Conservation (phyloP, 2,329 filamentous ascomycete genomes). For the Hirsutella rhossiliensis region DNA sequence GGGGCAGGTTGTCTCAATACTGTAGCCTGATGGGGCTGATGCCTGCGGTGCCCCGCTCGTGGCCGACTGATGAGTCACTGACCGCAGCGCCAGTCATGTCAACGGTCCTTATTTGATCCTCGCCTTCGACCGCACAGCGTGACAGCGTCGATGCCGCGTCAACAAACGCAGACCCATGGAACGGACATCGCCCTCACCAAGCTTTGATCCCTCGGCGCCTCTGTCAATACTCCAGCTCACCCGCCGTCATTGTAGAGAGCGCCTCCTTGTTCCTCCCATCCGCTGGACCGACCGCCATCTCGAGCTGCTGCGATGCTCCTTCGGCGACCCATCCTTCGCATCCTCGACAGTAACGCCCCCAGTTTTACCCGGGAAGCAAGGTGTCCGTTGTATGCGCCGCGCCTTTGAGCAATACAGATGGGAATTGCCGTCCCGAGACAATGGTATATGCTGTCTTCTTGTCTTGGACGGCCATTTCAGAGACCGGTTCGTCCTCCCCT, state of each 20-base stretch:
- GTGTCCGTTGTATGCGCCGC: background rate
- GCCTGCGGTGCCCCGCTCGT: too few species aligned
- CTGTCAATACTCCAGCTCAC: background rate
- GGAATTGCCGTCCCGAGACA: background rate
- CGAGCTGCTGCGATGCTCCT: background rate
- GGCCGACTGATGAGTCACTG: too few species aligned
- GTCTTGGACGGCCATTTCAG: background rate
- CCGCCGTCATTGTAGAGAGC: background rate
- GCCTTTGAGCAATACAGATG: background rate
- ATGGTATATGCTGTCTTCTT: background rate
- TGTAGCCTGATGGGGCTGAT: too few species aligned
- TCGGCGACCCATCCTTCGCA: background rate
- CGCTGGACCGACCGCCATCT: constrained; percentile 1
- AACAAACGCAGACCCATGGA: too few species aligned
- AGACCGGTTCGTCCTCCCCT: background rate
- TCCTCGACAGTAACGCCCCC: background rate
- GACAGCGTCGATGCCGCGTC: too few species aligned
- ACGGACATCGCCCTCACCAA: too few species aligned
- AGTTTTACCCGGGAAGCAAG: background rate
- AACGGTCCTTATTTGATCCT: too few species aligned
- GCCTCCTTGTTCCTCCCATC: background rate
- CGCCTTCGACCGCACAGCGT: too few species aligned
- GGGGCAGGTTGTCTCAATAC: too few species aligned
- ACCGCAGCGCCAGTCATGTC: too few species aligned
- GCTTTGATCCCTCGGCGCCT: too few species aligned